These are phyloP conservation scores for Pseudofabraea citricarpa DNA, from an alignment of 2,329 filamentous ascomycete species.

Conservation along the genomic window DNA sequence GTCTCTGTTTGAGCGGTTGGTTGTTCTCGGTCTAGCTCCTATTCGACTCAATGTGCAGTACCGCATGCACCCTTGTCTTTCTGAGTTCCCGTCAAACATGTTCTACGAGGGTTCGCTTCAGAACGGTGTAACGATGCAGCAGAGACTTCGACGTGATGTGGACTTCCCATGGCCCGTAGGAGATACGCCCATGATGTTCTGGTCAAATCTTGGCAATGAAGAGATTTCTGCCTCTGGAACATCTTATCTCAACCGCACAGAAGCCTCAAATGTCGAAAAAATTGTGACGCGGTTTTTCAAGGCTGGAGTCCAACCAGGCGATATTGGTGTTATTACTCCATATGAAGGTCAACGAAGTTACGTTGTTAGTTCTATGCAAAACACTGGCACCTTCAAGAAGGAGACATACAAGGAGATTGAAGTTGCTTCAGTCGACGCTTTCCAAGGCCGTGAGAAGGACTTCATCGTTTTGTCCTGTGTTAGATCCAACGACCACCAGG, in stretches of 20 bases:
- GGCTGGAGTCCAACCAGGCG: conserved; percentile 86
- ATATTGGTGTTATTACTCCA: conserved; percentile 97
- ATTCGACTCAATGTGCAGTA: conserved; percentile 97
- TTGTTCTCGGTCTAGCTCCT: conserved; percentile 83
- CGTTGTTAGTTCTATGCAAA: conserved; percentile 99
- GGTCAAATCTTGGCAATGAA: conserved; percentile 96
- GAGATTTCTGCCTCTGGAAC: conserved; percentile 98
- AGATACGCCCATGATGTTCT: conserved; percentile 99
- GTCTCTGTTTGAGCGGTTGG: conserved; percentile 94
- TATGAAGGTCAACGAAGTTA: conserved; percentile 98
- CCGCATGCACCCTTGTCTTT: conserved; percentile 97
- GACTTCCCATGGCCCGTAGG: conserved; percentile 97
- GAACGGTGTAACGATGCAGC: conserved; percentile 88
- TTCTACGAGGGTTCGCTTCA: conserved; percentile 97
- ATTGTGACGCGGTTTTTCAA: conserved; percentile 98
- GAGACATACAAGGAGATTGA: conserved; percentile 98
- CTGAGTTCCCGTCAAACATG: conserved; percentile 98
- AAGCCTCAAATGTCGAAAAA: conserved; percentile 97
- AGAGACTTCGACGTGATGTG: conserved; percentile 85
- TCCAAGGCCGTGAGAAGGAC: conserved; percentile 98
- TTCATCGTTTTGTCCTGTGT: conserved; percentile 98
- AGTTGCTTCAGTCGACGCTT: conserved; percentile 95
- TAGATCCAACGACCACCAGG: conserved; percentile 97
- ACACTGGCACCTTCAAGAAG: conserved; percentile 95
- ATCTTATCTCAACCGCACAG: conserved; percentile 95